These are phyloP conservation scores for Mucor plumbeus DNA, from an alignment of 371 early-diverging fungal species.

Conservation along the genomic window DNA sequence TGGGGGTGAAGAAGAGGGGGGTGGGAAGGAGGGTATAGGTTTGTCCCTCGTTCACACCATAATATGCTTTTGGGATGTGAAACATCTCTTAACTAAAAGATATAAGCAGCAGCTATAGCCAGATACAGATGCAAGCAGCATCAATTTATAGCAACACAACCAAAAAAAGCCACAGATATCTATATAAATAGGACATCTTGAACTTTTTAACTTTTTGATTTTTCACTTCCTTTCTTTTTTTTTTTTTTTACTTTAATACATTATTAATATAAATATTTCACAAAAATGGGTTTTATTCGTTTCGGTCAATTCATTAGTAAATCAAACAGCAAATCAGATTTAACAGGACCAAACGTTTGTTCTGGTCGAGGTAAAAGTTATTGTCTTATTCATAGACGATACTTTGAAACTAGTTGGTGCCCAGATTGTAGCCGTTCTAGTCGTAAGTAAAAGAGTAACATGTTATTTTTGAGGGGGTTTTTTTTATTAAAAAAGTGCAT, in stretches of 20 bases:
- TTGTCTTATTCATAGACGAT: constrained; percentile 47
- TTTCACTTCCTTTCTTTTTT: background rate
- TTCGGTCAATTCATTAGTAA: constrained; percentile 19
- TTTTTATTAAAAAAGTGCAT: background rate
- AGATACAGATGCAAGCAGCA: background rate
- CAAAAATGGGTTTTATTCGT: constrained; percentile 19
- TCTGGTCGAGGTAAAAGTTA: constrained; percentile 46
- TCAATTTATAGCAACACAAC: constrained; percentile 7
- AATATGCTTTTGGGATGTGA: constrained; percentile 26
- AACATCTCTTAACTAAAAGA: constrained; percentile 20
- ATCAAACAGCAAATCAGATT: constrained; percentile 11
- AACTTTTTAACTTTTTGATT: background rate
- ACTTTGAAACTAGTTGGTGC: constrained; percentile 54
- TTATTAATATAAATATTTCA: background rate
- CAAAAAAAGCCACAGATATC: constrained; percentile 6
- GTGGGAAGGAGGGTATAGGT: background rate
- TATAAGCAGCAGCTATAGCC: constrained; percentile 9
- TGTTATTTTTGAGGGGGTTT: background rate
- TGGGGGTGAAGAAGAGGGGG: background rate
- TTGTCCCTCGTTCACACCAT: constrained; percentile 32
- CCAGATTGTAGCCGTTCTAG: constrained; percentile 46
- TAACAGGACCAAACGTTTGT: constrained; percentile 20
- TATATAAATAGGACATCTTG: constrained; percentile 17
- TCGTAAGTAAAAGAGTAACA: constrained; percentile 22
- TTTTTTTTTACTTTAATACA: constrained; percentile 14